These are phyloP conservation scores for Bathelium albidoporum DNA, from an alignment of 495 filamentous ascomycete species.

Conservation along the genomic window DNA sequence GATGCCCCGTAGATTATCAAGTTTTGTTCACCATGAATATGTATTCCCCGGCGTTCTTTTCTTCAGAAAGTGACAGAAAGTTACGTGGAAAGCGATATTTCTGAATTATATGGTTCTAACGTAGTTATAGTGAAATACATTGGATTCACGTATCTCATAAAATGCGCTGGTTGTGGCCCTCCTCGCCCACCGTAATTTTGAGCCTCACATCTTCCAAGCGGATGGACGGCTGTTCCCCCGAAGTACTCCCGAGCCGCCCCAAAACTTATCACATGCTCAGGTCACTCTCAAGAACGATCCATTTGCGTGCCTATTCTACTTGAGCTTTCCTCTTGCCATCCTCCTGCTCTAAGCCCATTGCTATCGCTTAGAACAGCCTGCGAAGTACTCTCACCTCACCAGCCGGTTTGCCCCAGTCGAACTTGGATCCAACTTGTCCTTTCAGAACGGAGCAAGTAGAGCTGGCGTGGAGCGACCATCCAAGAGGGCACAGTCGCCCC, in stretches of 20 bases:
- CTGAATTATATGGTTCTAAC: no score
- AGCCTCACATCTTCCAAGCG: background rate
- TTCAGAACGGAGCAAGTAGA: background rate
- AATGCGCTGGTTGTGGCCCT: no score
- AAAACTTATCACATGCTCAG: background rate
- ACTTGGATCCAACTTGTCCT: background rate
- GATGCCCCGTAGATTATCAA: no score
- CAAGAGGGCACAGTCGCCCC: background rate
- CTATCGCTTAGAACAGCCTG: background rate
- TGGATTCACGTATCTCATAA: no score
- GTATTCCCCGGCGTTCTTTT: no score
- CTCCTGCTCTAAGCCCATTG: background rate
- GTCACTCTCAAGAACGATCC: background rate
- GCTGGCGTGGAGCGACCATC: background rate
- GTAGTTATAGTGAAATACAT: no score
- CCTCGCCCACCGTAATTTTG: no score
- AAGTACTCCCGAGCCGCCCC: background rate
- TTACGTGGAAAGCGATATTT: no score
- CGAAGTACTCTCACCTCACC: no score
- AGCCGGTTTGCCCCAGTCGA: background rate
- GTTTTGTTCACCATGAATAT: no score
- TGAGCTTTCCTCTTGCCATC: background rate
- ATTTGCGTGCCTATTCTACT: background rate
- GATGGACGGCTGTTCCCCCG: no score
- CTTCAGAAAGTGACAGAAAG: no score